Evolutionary conservation across 305 asterid species (phyloP).

Genomic region (Fraxinus platypoda): DNA sequence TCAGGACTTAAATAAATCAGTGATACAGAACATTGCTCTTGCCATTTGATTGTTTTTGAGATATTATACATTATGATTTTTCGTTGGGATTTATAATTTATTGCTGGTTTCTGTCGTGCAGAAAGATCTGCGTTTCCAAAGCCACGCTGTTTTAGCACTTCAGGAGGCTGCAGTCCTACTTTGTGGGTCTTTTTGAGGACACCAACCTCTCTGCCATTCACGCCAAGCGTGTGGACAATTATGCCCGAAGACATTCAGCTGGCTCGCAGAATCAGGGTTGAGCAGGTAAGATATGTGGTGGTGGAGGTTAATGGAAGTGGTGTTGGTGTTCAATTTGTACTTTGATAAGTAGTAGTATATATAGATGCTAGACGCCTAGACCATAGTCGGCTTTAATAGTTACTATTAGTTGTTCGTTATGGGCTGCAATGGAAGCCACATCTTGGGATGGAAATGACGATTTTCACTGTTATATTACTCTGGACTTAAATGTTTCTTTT

Average conservation of each 20-base stretch:
- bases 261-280: constrained; percentile 53
- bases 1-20: constrained; percentile 24
- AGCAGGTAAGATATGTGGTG: constrained; percentile 13
- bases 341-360: constrained; percentile 19
- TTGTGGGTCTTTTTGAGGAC: neutral
- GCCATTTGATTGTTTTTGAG: neutral
- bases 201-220: neutral
- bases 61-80: neutral
- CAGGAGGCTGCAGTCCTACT: neutral
- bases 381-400: constrained; percentile 20
- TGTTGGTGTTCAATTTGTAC: neutral
- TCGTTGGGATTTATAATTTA: neutral
- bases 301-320: neutral
- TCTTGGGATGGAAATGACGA: constrained; percentile 21
- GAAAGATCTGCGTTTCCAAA: constrained; percentile 43
- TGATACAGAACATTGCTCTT: neutral
- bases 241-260: constrained; percentile 58
- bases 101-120: constrained; percentile 14
- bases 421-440: constrained; percentile 11
- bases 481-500: constrained; percentile 17
- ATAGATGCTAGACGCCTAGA: constrained; percentile 19
- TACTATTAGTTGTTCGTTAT: constrained; percentile 7
- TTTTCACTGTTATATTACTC: constrained; percentile 20
- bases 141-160: constrained; percentile 40
- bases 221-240: constrained; percentile 50